Evolutionary conservation across 1,284 basidiomycete genomes (phyloP), one percentile per base, ranked within the genome.

Genomic region (Grifola frondosa): DNA sequence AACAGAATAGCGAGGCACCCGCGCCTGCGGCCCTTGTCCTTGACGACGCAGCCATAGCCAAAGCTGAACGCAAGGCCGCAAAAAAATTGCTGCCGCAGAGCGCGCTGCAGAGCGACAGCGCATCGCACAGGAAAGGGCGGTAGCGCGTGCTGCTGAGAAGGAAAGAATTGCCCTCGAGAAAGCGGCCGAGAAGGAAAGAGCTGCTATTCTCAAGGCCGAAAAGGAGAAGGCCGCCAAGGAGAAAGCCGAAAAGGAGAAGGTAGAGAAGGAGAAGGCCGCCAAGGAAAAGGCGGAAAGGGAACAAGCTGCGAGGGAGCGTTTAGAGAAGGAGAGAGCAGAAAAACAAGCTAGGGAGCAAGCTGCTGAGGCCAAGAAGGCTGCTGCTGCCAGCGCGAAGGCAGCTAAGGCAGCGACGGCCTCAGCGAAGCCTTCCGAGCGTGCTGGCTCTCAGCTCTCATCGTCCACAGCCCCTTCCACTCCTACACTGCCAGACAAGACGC

Each of bases 61-160:
- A 75, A 52, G 68, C 67, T 11, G 73, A 72, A 53, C 77, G 73
- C 48, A 82, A 77, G 54, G 72, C 74, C 2, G 78, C 74, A n/a
- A 86, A 80, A 80, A 80, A 50, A 76, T 73, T 9, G 78, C 72
- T 8, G 77, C 78, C 13, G 72, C 70, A 9, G 80, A 81, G 54
- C 79, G 78, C 48, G 77, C 78, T 3, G 71, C 74, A 5, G 81
- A 84, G 54, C 67, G 79, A 53, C 72, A 75, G 52, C 74, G 69
- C 40, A 57, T 66, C 2, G 72, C 72, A 1, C 71, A 78, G 49
- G 81, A 81, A 54, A 80, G 73, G 56, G 75, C 77, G 3, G 67
- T 67, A 0, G 62, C 61, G 12, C 77, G 72, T 44, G 69, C 73
- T 3, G 71, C 67, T 7, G 77, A 81, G 54, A 78, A 73, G 51